Percentiles rank a stretch among this genome's conserved stretches.
phyloP scores from a whole-genome alignment of 352 stramenopile genomes.

The Globisporangium nagaii region DNA sequence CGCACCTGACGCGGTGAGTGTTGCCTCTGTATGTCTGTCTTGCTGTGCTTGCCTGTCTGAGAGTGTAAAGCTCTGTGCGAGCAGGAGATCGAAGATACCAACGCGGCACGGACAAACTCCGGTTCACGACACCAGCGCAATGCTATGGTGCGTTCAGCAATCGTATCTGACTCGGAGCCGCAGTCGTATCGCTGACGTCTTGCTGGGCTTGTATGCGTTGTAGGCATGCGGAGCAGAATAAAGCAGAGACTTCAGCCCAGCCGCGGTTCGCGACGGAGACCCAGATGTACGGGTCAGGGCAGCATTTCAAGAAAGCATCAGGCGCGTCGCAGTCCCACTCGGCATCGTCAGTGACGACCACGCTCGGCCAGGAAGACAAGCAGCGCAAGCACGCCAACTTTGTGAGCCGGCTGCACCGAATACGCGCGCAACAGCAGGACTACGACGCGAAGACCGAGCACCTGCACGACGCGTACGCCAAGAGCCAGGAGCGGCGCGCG shows the following conservation, averaged over 20 bases:
- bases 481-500: constrained; percentile 26
- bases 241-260: background rate
- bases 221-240: constrained; percentile 4
- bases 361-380: constrained; percentile 48
- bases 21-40: background rate
- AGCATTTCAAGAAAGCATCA: constrained; percentile 2
- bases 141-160: constrained; percentile 18
- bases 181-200: background rate
- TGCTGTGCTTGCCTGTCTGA: too few species aligned
- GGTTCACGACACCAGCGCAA: constrained; percentile 25
- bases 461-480: constrained; percentile 19
- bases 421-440: constrained; percentile 29
- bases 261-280: constrained; percentile 34
- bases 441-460: constrained; percentile 24
- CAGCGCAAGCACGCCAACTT: constrained; percentile 30
- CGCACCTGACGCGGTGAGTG: constrained; percentile 30
- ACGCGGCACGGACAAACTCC: constrained; percentile 38
- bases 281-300: constrained; percentile 30
- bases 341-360: constrained; percentile 3
- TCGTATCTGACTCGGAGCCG: background rate
- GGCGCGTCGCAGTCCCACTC: background rate
- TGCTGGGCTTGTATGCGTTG: too few species aligned
- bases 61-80: background rate
- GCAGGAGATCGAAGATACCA: constrained; percentile 27
- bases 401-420: constrained; percentile 28